These are phyloP conservation scores for Delphinella strobiligena DNA, from an alignment of 2,329 filamentous ascomycete genomes.

Conservation along the genomic window DNA sequence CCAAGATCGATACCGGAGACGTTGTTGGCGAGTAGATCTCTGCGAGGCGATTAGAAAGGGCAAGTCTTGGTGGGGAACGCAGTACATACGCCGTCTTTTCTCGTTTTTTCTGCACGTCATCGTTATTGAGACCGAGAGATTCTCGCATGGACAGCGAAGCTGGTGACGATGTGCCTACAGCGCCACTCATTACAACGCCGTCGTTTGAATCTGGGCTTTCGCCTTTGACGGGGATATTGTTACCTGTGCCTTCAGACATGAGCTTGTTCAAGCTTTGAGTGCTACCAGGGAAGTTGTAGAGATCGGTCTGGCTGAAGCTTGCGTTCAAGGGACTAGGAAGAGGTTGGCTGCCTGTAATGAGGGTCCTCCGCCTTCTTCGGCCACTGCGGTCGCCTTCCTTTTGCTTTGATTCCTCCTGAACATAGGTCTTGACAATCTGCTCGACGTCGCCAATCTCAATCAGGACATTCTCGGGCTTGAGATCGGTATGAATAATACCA, in stretches of 20 bases:
- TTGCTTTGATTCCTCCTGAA: constrained; percentile 64
- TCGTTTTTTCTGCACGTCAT: constrained; percentile 59
- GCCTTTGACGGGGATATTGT: constrained; percentile 30
- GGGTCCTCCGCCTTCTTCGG: constrained; percentile 72
- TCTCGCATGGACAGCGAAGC: constrained; percentile 46
- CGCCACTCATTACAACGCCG: constrained; percentile 42
- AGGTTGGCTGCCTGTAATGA: constrained; percentile 95
- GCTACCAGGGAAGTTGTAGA: constrained; percentile 45
- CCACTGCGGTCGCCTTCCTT: constrained; percentile 91
- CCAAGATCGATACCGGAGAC: constrained; percentile 91
- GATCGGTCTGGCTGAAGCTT: constrained; percentile 69
- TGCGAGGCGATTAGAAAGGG: constrained; percentile 16
- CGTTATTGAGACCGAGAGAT: constrained; percentile 41
- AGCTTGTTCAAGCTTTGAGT: constrained; percentile 73
- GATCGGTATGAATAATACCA: constrained; percentile 94
- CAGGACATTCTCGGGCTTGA: constrained; percentile 95
- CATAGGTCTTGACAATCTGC: constrained; percentile 92
- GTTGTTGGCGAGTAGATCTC: constrained; percentile 77
- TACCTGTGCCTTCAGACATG: constrained; percentile 60
- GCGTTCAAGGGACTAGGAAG: constrained; percentile 89
- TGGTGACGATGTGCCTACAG: constrained; percentile 36
- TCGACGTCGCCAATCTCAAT: constrained; percentile 99
- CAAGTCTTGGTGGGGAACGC: constrained; percentile 3
- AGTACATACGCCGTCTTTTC: constrained; percentile 81
- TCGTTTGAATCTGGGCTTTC: constrained; percentile 28